Percentiles rank a stretch among this genome's conserved stretches.
Evolutionary conservation across 2,329 filamentous ascomycete genomes (phyloP).

Genomic region (Xylaria sp.): DNA sequence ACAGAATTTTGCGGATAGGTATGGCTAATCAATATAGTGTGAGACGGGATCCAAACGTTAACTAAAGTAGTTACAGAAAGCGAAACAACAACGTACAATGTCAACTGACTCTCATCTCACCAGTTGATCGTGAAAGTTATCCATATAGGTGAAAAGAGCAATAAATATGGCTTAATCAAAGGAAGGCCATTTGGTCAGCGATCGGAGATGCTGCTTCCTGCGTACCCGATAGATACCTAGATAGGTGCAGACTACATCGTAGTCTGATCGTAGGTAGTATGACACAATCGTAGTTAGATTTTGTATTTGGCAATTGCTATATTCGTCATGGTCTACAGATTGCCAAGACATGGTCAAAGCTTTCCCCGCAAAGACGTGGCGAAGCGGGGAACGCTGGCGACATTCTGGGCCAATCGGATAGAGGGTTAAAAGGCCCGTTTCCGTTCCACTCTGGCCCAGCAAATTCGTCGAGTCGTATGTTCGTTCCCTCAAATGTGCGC

Average conservation of each 20-base stretch:
- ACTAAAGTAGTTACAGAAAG: too few relatives aligned
- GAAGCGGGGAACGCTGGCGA: background rate
- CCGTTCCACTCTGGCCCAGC: slow-evolving; percentile 19
- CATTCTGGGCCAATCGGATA: slow-evolving; percentile 31
- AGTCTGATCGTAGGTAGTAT: too few relatives aligned
- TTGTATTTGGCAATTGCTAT: background rate
- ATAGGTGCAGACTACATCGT: too few relatives aligned
- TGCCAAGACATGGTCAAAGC: slow-evolving; percentile 26
- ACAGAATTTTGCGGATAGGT: background rate
- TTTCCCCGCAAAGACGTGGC: slow-evolving; percentile 36
- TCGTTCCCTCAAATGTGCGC: slow-evolving; percentile 29
- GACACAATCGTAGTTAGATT: too few relatives aligned
- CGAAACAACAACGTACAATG: too few relatives aligned
- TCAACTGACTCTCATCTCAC: too few relatives aligned
- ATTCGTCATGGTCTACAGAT: background rate
- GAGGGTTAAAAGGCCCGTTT: slow-evolving; percentile 11
- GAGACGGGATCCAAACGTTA: background rate
- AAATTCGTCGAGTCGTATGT: slow-evolving; percentile 35
- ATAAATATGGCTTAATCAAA: too few relatives aligned
- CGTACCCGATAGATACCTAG: too few relatives aligned
- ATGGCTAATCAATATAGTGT: background rate
- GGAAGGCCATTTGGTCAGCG: too few relatives aligned
- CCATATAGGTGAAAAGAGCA: too few relatives aligned
- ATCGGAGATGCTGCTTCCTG: too few relatives aligned
- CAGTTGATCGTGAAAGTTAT: too few relatives aligned